phyloP scores from a whole-genome alignment of 495 filamentous ascomycete genomes.

The Penicillium samsonianum region DNA sequence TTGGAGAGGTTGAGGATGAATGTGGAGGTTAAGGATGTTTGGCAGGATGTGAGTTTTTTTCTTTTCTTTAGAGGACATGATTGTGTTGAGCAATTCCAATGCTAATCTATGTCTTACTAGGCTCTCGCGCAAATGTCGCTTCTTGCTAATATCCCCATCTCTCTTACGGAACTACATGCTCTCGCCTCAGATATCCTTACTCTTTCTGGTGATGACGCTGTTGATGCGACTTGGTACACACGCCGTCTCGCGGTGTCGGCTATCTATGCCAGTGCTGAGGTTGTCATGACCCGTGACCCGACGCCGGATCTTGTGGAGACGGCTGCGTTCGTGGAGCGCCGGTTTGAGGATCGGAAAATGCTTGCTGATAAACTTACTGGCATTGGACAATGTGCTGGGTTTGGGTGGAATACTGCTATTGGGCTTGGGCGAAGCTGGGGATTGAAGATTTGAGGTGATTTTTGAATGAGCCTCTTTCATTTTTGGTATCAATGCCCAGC shows the following conservation, averaged over 20 bases:
- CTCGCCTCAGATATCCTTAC: constrained; percentile 87
- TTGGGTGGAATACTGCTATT: constrained; percentile 60
- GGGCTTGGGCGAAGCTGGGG: constrained; percentile 49
- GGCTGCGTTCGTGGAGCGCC: constrained; percentile 71
- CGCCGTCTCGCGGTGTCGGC: constrained; percentile 75
- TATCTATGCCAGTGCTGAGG: constrained; percentile 82
- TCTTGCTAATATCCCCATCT: constrained; percentile 70
- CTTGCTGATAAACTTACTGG: constrained; percentile 60
- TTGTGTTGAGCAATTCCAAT: neutral
- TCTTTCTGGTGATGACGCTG: constrained; percentile 75
- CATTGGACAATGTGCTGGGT: constrained; percentile 72
- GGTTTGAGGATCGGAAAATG: constrained; percentile 67
- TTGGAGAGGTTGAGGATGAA: constrained; percentile 77
- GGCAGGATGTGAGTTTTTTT: constrained; percentile 72
- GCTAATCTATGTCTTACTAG: constrained; percentile 41
- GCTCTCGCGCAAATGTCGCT: constrained; percentile 89
- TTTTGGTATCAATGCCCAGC: neutral
- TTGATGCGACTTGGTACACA: constrained; percentile 89
- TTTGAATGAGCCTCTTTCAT: neutral
- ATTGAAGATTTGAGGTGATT: constrained; percentile 41
- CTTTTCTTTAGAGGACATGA: neutral
- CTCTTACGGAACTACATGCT: constrained; percentile 73
- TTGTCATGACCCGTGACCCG: constrained; percentile 89
- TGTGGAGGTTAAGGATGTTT: constrained; percentile 63
- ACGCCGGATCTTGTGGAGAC: constrained; percentile 69